A percentile compares a stretch with the other conserved stretches of the same genome.
These are phyloP conservation scores for Pelargonium citronellum DNA, from an alignment of 441 rosid genomes.

Conservation along the genomic window DNA sequence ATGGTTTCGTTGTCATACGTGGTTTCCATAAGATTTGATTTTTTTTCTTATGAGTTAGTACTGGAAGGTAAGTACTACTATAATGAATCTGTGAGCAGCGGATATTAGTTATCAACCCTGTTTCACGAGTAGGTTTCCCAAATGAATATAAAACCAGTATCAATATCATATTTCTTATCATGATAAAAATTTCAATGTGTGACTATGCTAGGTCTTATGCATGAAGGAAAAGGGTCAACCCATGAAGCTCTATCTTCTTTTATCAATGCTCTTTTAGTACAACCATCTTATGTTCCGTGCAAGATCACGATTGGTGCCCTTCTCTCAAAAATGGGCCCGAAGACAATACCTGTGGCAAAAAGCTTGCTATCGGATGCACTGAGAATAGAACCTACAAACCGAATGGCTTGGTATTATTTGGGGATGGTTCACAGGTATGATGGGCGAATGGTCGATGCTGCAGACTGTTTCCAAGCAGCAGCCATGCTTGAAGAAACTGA, in stretches of 20 bases:
- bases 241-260: slow-evolving; percentile 51
- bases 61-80: no score
- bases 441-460: slow-evolving; percentile 48
- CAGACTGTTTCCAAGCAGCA: slow-evolving; percentile 4
- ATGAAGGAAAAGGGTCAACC: slow-evolving; percentile 52
- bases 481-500: slow-evolving; percentile 8
- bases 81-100: no score
- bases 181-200: background rate
- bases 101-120: no score
- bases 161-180: no score
- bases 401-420: slow-evolving; percentile 79
- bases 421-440: slow-evolving; percentile 71
- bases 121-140: no score
- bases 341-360: slow-evolving; percentile 70
- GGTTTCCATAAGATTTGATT: no score
- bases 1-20: no score
- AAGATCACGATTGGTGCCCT: slow-evolving; percentile 56
- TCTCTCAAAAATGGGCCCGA: slow-evolving; percentile 45
- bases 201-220: slow-evolving; percentile 51
- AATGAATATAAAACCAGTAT: no score
- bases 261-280: slow-evolving; percentile 50
- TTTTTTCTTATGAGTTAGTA: no score
- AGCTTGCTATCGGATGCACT: slow-evolving; percentile 81
- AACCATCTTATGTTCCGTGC: slow-evolving; percentile 58
- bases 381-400: slow-evolving; percentile 77